Base-by-base conservation (phyloP, 73 alveolate species). In the Paramecium pentaurelia region DNA sequence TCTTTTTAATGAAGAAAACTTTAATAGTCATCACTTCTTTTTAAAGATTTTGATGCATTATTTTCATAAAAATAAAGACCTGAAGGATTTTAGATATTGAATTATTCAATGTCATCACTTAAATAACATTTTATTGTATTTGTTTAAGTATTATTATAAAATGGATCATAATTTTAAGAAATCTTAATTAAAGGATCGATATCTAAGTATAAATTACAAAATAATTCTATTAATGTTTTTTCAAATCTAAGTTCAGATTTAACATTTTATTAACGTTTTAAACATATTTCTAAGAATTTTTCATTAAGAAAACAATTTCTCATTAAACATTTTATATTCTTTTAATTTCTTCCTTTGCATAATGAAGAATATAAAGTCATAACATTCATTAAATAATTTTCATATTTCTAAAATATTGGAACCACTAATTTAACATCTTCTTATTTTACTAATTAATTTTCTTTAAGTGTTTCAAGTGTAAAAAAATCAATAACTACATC, bases 281-380 rank as follows among this genome's bases (percentile, higher is more conserved):
- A 75, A n/a, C 88, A 75, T 10, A 36, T 38, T 11, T 75, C 32
- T 38, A 75, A 18, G 0, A 75, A 75, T 16, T 18, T 38, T 36
- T 42, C 11, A 75, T 75, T 42, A 16, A 75, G 11, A 36, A 45
- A 25, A 8, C 91, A 40, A 27, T 47, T 4, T 25, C 30, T 49
- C 32, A 42, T 44, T 11, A 80, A 25, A 25, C 22, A 45, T 18
- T 80, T 49, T 0, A 42, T 80, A 80, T 64, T 80, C 16, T 80
- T 80, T 45, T 14, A 22, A 80, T 80, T 80, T 25, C 91, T 80
- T 12, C 91, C 91, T 14, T 80, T 80, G n/a, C 91, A 80, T 14
- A 80, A 49, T 20, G 91, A 22, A 28, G 77, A 40, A 36, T 80
- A 80, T 47, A 80, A 80, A 45, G 34, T 28, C 73, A 80, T 32